Base-by-base conservation (phyloP, 495 filamentous ascomycete genomes). In the Daldinia decipiens region DNA sequence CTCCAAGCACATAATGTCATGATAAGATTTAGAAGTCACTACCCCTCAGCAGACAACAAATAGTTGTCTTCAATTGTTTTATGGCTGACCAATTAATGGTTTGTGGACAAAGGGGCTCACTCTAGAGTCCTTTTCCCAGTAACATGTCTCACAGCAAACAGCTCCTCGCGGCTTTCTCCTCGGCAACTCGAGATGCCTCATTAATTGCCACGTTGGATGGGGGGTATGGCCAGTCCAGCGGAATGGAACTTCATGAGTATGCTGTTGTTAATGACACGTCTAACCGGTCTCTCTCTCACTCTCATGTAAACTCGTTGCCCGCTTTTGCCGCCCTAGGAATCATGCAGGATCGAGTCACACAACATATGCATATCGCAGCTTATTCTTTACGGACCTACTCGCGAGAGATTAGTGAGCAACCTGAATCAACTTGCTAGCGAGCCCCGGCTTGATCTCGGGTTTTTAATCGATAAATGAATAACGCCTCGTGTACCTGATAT, bases 281-380 rank as follows among this genome's bases (percentile, higher is more conserved):
- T 55, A 29, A 29, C 61, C 65, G 60, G 65, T 36, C 38, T 52
- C 34, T 34, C 21, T 24, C 21, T 24, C 21, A n/a, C 26, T 55
- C 11, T 32, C 55, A 47, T 47, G 9, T 51, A 60, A 38, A 47
- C 15, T 59, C 51, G 43, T 47, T 31, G 53, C 32, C 65, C 60
- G 70, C 70, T 24, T 68, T 64, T 68, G 59, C 70, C 59, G 54
- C 65, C 31, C 53, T 29, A 62, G 65, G 65, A 59, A 56, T 61
- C 40, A 19, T 72, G 62, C 70, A 68, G 70, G 62, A 72, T 72
- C 70, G 65, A 56, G 70, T 72, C 34, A 38, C 65, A 72, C 70
- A 62, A 39, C 70, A 68, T 72, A 53, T 68, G 55, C 51, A 43
- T 56, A 15, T 58, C 38, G 36, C 19, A 34, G 47, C 50, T 40